A percentile compares a stretch with the other conserved stretches of the same genome.
Evolutionary conservation across 129 eudicot species (phyloP).

Genomic region (Tagetes erecta): DNA sequence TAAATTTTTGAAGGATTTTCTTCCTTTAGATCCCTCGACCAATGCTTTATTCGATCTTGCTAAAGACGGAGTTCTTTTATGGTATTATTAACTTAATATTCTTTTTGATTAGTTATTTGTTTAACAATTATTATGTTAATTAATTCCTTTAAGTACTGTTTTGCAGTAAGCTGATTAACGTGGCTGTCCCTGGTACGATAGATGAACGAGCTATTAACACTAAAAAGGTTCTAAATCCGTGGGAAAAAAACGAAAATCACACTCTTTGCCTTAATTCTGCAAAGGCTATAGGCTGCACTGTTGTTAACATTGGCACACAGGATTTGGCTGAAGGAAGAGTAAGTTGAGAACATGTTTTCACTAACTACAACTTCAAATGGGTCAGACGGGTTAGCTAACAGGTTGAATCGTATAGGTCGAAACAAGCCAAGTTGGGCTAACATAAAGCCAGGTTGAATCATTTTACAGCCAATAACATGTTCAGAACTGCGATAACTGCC

Average conservation of each 20-base stretch:
- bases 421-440: not conserved
- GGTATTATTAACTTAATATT: slow-evolving; percentile 38
- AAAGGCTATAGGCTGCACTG: slow-evolving; percentile 65
- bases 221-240: slow-evolving; percentile 53
- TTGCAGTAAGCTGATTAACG: slow-evolving; percentile 64
- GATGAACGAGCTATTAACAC: slow-evolving; percentile 74
- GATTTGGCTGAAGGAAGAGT: slow-evolving; percentile 67
- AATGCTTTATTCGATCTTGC: slow-evolving; percentile 55
- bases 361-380: not conserved
- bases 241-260: slow-evolving; percentile 67
- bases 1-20: slow-evolving; percentile 51
- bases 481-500: too few relatives aligned
- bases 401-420: not conserved
- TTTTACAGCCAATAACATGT: too few relatives aligned
- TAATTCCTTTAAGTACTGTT: slow-evolving; percentile 16
- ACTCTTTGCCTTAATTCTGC: slow-evolving; percentile 67
- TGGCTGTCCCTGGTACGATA: slow-evolving; percentile 75
- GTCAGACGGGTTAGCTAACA: not conserved
- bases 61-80: slow-evolving; percentile 64
- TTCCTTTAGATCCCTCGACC: slow-evolving; percentile 55
- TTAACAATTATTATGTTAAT: slow-evolving; percentile 12
- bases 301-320: slow-evolving; percentile 63
- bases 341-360: slow-evolving; percentile 28
- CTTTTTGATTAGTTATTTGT: not conserved
- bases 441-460: not conserved